phyloP scores from a whole-genome alignment of 495 filamentous ascomycete genomes.

The Pyronema domesticum region DNA sequence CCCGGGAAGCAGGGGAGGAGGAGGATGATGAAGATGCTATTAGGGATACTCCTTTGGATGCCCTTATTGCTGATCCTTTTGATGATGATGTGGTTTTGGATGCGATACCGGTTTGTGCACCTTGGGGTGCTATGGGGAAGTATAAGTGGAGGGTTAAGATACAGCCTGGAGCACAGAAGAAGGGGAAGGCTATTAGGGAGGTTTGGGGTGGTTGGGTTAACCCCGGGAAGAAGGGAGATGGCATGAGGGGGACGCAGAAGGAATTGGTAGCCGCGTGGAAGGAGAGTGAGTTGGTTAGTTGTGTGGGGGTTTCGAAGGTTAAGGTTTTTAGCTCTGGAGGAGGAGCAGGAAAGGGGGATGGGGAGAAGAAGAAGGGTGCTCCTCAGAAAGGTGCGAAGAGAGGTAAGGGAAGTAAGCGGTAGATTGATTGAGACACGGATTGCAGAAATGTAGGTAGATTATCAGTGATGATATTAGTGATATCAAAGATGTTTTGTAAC shows the following conservation, averaged over 20 bases:
- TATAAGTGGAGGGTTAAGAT: slow-evolving; percentile 86
- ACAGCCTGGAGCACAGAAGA: slow-evolving; percentile 78
- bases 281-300: slow-evolving; percentile 59
- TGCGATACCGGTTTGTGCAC: slow-evolving; percentile 76
- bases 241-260: slow-evolving; percentile 46
- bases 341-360: slow-evolving; percentile 32
- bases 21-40: slow-evolving; percentile 39
- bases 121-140: slow-evolving; percentile 58
- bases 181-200: slow-evolving; percentile 86
- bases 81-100: slow-evolving; percentile 77
- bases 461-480: too few relatives aligned
- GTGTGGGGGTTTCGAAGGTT: slow-evolving; percentile 69
- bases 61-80: slow-evolving; percentile 57
- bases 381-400: slow-evolving; percentile 33
- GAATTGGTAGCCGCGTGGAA: slow-evolving; percentile 67
- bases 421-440: not conserved
- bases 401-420: slow-evolving; percentile 17
- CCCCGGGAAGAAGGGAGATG: slow-evolving; percentile 31
- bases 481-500: too few relatives aligned
- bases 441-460: too few relatives aligned
- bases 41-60: slow-evolving; percentile 45
- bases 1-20: slow-evolving; percentile 36
- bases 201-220: slow-evolving; percentile 60
- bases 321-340: slow-evolving; percentile 47
- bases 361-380: slow-evolving; percentile 29